Evolutionary conservation across 441 rosid species (phyloP).

Genomic region (Eutrema salsugineum): DNA sequence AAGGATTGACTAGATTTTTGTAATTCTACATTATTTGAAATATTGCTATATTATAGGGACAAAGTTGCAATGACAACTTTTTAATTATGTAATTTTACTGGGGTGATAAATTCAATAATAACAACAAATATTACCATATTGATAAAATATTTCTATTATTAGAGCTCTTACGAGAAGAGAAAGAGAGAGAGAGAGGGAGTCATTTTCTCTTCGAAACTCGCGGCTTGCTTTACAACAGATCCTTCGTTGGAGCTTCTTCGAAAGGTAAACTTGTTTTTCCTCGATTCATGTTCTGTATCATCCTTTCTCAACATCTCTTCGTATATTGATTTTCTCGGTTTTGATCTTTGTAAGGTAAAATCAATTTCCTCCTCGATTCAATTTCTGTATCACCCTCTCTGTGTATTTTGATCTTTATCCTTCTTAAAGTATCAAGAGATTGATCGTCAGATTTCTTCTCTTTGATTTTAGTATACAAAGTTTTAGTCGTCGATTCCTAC

Average conservation of each 20-base stretch:
- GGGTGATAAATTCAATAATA: neutral
- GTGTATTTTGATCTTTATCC: conserved; percentile 2
- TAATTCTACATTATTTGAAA: neutral
- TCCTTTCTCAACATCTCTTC: conserved; percentile 16
- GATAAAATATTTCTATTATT: conserved; percentile 21
- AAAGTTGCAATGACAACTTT: neutral
- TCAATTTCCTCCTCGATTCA: neutral
- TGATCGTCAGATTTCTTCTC: neutral
- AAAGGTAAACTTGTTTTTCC: conserved; percentile 11
- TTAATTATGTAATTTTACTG: neutral
- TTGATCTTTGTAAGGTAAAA: neutral
- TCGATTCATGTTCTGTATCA: conserved; percentile 6
- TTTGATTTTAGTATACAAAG: neutral
- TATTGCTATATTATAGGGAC: neutral
- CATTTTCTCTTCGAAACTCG: conserved; percentile 31
- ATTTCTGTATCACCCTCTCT: conserved; percentile 14
- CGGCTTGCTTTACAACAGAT: conserved; percentile 26
- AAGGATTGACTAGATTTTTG: conserved; percentile 6
- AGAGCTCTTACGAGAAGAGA: neutral
- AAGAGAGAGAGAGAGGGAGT: conserved; percentile 4
- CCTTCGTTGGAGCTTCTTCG: conserved; percentile 27
- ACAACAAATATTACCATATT: no score
- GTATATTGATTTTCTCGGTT: neutral
- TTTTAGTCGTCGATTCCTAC: neutral
- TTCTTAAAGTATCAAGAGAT: neutral